Evolutionary conservation across 2,329 filamentous ascomycete genomes (phyloP).

Genomic region (Fusarium duplospermum): DNA sequence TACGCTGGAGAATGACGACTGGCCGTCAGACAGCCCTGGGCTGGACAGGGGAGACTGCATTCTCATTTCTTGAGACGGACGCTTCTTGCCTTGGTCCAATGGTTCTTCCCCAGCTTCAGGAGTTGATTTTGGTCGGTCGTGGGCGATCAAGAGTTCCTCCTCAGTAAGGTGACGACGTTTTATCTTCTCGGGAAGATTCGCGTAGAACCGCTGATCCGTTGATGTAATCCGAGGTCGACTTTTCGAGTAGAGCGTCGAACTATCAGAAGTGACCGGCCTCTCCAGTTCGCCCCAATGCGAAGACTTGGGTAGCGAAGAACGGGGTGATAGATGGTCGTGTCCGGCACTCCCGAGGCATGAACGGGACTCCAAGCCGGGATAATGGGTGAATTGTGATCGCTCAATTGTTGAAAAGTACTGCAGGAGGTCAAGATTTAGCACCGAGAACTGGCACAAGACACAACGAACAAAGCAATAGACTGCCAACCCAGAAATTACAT

Average conservation of each 20-base stretch:
- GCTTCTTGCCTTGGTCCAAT: constrained; percentile 38
- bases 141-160: constrained; percentile 75
- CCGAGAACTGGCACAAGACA: constrained; percentile 4
- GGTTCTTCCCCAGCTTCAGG: constrained; percentile 51
- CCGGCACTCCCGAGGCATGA: constrained; percentile 32
- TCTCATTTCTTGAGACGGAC: constrained; percentile 38
- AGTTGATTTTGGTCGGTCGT: constrained; percentile 40
- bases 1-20: constrained; percentile 42
- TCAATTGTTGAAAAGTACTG: constrained; percentile 82
- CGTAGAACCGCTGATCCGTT: constrained; percentile 74
- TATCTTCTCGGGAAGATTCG: constrained; percentile 78
- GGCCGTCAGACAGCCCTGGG: constrained; percentile 35
- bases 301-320: constrained; percentile 24
- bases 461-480: constrained; percentile 4
- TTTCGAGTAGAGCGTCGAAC: constrained; percentile 16
- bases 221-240: constrained; percentile 55
- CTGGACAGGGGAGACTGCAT: constrained; percentile 39
- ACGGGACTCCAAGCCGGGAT: constrained; percentile 34
- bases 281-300: constrained; percentile 32
- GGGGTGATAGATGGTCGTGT: constrained; percentile 28
- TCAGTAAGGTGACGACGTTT: constrained; percentile 76
- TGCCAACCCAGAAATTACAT: constrained; percentile 10
- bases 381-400: constrained; percentile 73
- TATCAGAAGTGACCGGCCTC: constrained; percentile 33
- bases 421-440: constrained; percentile 30